Base-by-base conservation (phyloP, 345 rosid species). In the Lumnitzera littorea region DNA sequence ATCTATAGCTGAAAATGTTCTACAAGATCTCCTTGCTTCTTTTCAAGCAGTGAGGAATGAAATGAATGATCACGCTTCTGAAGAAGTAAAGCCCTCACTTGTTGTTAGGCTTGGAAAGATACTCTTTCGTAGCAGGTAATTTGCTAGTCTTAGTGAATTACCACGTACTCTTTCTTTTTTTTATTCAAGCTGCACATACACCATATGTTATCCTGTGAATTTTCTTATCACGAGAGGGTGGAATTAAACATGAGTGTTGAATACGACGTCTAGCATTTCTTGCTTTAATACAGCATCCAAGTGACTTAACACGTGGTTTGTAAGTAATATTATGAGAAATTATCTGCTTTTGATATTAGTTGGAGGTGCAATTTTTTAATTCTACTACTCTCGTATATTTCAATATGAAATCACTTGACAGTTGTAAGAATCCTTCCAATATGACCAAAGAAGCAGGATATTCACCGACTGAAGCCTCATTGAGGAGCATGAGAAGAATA, bases 31-130 rank as follows among this genome's bases (percentile, higher is more conserved):
- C 27, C 50, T 60, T 36, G 56, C 67, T 52, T 57, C 67, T 48
- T 70, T 60, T 36, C 41, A 63, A 20, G 55, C 13, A 31, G 52
- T 67, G 58, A 67, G 48, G 63, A 67, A 53, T 15, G 55, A 59
- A 41, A 63, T 56, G 52, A 49, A 66, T 53, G 8, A 25, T 24
- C 24, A 46, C 15, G 51, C 52, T 13, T 55, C 57, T 41, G 67
- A 56, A 24, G 31, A 51, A 31, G 56, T 46, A 36, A 74, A 60
- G 51, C 72, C 69, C 8, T 56, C 53, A 52, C n/a, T 74, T 36
- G 69, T 70, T 43, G 75, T 67, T 58, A 67, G 72, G 57, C 49
- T 74, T 16, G 79, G 79, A 52, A 67, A 67, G 12, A 55, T 63
- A 41, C 61, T 52, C 62, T 74, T 74, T 31, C 62, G 23, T 2